These are phyloP conservation scores for Cutaneotrichosporon dermatis DNA, from an alignment of 1,284 basidiomycete genomes.

Conservation along the genomic window DNA sequence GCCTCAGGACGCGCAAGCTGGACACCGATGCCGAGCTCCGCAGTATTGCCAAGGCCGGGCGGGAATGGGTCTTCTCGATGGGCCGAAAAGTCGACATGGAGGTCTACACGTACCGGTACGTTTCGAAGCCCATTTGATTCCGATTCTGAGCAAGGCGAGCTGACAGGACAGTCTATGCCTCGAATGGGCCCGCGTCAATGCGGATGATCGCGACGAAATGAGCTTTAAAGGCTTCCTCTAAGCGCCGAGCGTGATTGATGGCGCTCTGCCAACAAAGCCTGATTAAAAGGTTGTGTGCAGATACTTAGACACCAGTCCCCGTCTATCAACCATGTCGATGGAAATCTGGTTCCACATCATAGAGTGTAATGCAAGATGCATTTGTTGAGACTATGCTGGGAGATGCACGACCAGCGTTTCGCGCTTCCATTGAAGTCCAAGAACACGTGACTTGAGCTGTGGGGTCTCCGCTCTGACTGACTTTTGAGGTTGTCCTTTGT, in stretches of 20 bases:
- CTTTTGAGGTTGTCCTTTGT: neutral
- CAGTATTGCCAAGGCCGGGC: slow-evolving; percentile 78
- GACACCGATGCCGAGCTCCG: slow-evolving; percentile 70
- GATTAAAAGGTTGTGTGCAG: no score
- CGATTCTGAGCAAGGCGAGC: neutral
- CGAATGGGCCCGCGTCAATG: slow-evolving; percentile 79
- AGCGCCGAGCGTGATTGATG: neutral
- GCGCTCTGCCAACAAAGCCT: no score
- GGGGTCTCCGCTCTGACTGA: neutral
- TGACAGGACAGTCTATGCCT: slow-evolving; percentile 57
- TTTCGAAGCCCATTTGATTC: no score
- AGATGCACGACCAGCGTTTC: no score
- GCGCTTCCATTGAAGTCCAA: no score
- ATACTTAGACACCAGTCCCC: no score
- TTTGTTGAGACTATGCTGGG: no score
- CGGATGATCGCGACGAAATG: slow-evolving; percentile 75
- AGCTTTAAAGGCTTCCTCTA: slow-evolving; percentile 28
- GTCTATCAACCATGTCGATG: no score
- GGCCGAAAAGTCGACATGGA: slow-evolving; percentile 84
- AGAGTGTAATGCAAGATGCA: no score
- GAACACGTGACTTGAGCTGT: no score
- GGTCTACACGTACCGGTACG: slow-evolving; percentile 67
- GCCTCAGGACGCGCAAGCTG: slow-evolving; percentile 48
- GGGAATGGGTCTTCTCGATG: slow-evolving; percentile 80
- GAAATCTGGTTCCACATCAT: no score